Evolutionary conservation across 2,329 filamentous ascomycete genomes (phyloP).

Genomic region (Botryotinia narcissicola): DNA sequence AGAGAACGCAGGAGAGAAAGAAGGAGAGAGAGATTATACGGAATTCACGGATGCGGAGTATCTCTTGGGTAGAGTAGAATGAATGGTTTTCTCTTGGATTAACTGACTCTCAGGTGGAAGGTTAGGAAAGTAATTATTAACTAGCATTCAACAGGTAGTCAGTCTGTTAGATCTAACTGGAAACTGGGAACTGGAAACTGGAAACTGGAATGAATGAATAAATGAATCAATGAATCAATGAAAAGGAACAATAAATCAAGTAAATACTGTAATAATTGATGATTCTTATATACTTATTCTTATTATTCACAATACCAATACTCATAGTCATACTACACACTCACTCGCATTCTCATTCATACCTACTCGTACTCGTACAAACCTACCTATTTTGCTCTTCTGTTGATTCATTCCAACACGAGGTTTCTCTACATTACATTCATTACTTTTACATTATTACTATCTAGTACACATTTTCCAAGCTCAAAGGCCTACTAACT

Average conservation of each 20-base stretch:
- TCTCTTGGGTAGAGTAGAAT: not conserved
- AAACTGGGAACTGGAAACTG: not conserved
- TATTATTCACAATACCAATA: not conserved
- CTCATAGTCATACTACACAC: no score
- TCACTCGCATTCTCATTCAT: not conserved
- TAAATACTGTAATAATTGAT: not conserved
- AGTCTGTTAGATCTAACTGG: not conserved
- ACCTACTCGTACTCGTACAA: not conserved
- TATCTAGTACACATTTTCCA: not conserved
- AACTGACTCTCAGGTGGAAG: no score
- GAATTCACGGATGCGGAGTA: not conserved
- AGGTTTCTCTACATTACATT: not conserved
- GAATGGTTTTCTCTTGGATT: no score
- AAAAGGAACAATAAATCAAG: not conserved
- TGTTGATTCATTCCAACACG: not conserved
- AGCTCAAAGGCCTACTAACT: not conserved
- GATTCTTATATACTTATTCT: not conserved
- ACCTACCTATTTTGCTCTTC: not conserved
- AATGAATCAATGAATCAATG: not conserved
- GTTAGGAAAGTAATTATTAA: not conserved
- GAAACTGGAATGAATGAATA: not conserved
- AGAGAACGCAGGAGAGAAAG: not conserved
- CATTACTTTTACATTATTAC: not conserved
- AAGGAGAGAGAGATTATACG: not conserved
- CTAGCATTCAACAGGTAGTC: not conserved